phyloP scores from a whole-genome alignment of 768 basidiomycete species.

The Aureoboletus auriporus region DNA sequence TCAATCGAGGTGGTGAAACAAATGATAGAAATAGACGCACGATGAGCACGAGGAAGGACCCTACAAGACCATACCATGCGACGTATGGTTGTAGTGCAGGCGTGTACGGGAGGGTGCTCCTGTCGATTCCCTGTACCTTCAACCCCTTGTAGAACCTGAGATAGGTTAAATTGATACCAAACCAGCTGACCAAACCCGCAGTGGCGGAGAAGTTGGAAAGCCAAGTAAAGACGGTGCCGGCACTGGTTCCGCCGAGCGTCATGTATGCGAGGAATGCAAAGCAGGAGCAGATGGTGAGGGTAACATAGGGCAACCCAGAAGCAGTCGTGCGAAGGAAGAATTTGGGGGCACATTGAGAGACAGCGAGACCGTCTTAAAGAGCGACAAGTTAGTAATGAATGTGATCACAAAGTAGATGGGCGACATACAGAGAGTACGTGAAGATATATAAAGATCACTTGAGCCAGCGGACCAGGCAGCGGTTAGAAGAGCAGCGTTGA shows the following conservation, averaged over 20 bases:
- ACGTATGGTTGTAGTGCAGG: constrained; percentile 39
- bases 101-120: constrained; percentile 43
- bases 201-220: constrained; percentile 33
- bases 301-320: constrained; percentile 44
- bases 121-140: constrained; percentile 45
- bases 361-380: constrained; percentile 46
- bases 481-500: constrained; percentile 42
- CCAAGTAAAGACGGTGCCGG: constrained; percentile 42
- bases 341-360: constrained; percentile 50
- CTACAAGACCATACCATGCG: constrained; percentile 34
- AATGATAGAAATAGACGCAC: constrained; percentile 25
- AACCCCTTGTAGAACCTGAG: constrained; percentile 46
- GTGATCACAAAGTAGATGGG: neutral
- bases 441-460: constrained; percentile 39
- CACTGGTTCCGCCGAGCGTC: constrained; percentile 29
- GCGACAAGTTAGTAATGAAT: constrained; percentile 3
- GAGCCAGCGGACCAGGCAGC: constrained; percentile 41
- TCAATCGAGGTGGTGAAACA: neutral
- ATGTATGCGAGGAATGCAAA: constrained; percentile 41
- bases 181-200: constrained; percentile 41
- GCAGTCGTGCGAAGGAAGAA: constrained; percentile 41
- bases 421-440: constrained; percentile 35
- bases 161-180: constrained; percentile 43
- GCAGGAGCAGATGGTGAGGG: constrained; percentile 26
- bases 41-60: constrained; percentile 27